Base-by-base conservation (phyloP, 2,329 filamentous ascomycete species). In the Cordyceps pruinosa region DNA sequence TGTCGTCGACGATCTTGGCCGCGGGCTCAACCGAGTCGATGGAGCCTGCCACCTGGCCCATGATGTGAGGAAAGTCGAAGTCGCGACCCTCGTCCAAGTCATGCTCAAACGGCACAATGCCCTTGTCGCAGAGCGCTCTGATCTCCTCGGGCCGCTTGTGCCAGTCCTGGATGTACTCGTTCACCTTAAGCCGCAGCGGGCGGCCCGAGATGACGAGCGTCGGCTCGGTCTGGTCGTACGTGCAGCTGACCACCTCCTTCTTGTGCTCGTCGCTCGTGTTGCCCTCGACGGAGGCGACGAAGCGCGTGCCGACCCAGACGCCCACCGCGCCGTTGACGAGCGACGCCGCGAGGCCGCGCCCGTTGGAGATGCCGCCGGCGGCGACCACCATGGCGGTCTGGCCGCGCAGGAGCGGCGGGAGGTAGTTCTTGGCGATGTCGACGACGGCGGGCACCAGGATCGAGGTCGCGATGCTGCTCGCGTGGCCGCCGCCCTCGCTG, bases 251-350 rank as follows among this genome's bases (percentile, higher is more conserved):
- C 0, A 97, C 91, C 30, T 86, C 87, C 64, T 87, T 77, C 75
- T 97, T 97, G 72, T 97, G 92, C 75, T 85, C 76, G 64, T 87
- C 80, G 69, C 86, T 89, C 66, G 90, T 92, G 17, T 86, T 87
- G 1, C 91, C 91, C 75, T 97, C 93, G 34, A 77, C 79, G 9
- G 83, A 84, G 1, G 93, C 92, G 17, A 97, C 90, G 71, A 97
- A 97, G 21, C 93, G 79, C 59, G 93, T 97, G 28, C 93, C 93
- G 1, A 97, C 92, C 93, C 93, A 97, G 1, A 95, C 93, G 12
- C 89, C 93, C 4, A 81, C 79, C 1, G 92, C 93, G 17, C 93
- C 93, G 67, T 94, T 88, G 85, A 95, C 93, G 70, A 97, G 75
- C 60, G 85, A 86, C 58, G 85, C 85, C 0, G 93, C 93, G 57